phyloP scores from a whole-genome alignment of 768 basidiomycete species.

The Crepidotus variabilis region DNA sequence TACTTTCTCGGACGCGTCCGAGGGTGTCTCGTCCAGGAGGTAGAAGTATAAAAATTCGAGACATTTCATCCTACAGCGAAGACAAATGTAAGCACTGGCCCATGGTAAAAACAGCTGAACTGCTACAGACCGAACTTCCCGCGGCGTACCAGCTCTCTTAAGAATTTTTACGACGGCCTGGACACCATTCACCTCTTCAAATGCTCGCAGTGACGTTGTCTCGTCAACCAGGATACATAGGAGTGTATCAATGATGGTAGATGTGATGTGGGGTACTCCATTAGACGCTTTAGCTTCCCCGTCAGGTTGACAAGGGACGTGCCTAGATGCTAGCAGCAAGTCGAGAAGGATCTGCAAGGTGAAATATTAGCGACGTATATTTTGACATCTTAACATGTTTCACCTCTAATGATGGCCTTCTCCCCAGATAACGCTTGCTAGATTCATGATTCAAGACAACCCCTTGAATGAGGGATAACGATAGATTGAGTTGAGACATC shows the following conservation, averaged over 20 bases:
- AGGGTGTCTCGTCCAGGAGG: constrained; percentile 72
- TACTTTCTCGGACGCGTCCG: constrained; percentile 1
- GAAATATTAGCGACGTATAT: background rate
- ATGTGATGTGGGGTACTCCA: constrained; percentile 51
- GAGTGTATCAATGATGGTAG: constrained; percentile 76
- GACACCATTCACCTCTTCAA: constrained; percentile 75
- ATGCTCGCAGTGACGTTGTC: constrained; percentile 64
- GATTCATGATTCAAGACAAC: constrained; percentile 62
- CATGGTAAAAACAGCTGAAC: no score
- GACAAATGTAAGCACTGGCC: background rate
- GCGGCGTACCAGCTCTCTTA: constrained; percentile 81
- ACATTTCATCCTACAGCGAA: constrained; percentile 81
- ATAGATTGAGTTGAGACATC: constrained; percentile 49
- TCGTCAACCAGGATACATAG: constrained; percentile 90
- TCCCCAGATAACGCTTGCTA: constrained; percentile 69
- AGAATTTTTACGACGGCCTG: constrained; percentile 84
- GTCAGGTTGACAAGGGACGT: constrained; percentile 39
- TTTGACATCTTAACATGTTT: constrained; percentile 10
- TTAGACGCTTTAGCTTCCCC: constrained; percentile 17
- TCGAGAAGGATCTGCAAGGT: constrained; percentile 61
- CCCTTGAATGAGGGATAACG: constrained; percentile 75
- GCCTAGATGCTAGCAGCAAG: constrained; percentile 66
- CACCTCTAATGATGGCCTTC: constrained; percentile 68
- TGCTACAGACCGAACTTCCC: constrained; percentile 75
- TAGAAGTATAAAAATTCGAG: constrained; percentile 96